Base-by-base conservation (phyloP, 768 basidiomycete genomes). In the Phallus indusiatus region DNA sequence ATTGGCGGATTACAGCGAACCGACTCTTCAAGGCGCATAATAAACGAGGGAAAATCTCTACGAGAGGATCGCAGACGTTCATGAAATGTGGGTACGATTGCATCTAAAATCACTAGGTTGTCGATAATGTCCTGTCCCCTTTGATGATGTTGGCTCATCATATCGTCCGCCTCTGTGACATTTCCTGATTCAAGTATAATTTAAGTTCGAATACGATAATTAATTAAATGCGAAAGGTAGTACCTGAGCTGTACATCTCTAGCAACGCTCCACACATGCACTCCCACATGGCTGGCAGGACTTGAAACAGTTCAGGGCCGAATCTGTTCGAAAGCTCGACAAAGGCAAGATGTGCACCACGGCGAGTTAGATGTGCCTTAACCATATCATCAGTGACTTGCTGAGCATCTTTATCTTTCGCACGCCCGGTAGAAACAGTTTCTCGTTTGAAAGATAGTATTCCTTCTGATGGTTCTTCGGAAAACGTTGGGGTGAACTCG, bases 201-300 rank as follows among this genome's bases (percentile, higher is more conserved):
- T 35, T 16, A 37, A 36, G 48, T 60, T 48, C 36, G 34, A 52
- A 18, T 11, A 33, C 3, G 18, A 52, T n/a, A 22, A 34, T 6
- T 12, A 28, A 67, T 82, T 28, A 2, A 28, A 7, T 7, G 28
- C 28, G 7, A 28, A 28, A 7, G 28, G 28, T 7, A 28, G 48
- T 69, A 93, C 93, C 84, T 36, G 77, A 69, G 47, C 76, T 73
- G 63, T 86, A 93, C 21, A 84, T 80, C 55, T 80, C 81, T 49
- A 87, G 64, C 37, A 96, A 69, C 21, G 89, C 85, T 21, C 85
- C 86, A 14, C 84, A 84, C 83, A 96, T 91, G 5, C 89, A 92
- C 53, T 88, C 84, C 94, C 95, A 98, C 79, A 97, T 88, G 64
- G 83, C 91, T 1, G 96, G 95, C n/a, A 98, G 82, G 35, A 81